A percentile compares a stretch with the other conserved stretches of the same genome.
Evolutionary conservation across 2,329 filamentous ascomycete species (phyloP).

Genomic region (Magnaporthiopsis poae): DNA sequence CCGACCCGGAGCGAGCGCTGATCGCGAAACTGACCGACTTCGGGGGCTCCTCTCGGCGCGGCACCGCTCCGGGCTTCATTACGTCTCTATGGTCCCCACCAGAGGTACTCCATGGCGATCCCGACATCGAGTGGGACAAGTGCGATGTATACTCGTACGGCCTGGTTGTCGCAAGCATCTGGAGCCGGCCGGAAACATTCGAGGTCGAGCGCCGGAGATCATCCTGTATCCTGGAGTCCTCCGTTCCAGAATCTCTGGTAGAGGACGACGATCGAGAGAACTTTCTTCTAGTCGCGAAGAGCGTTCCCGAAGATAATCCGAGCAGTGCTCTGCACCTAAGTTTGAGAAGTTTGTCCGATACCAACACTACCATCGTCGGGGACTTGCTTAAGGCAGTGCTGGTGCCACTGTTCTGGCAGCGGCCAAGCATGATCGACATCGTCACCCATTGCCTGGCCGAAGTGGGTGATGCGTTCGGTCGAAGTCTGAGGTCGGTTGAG

Average conservation of each 20-base stretch:
- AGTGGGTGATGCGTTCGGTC: not conserved
- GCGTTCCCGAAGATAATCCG: not conserved
- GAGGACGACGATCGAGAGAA: not conserved
- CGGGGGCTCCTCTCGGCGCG: not conserved
- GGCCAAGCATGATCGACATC: not conserved
- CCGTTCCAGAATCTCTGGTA: not conserved
- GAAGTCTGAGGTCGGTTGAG: not conserved
- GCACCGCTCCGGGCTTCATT: not conserved
- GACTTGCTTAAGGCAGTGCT: not conserved
- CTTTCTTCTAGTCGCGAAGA: not conserved
- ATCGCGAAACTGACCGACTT: not conserved
- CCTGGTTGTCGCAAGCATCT: not conserved
- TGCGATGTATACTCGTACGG: not conserved
- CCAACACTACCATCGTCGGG: not conserved
- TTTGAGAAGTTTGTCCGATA: not conserved
- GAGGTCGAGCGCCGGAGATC: not conserved
- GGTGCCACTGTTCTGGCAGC: not conserved
- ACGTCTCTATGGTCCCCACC: not conserved
- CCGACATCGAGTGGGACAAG: not conserved
- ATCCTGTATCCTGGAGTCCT: not conserved
- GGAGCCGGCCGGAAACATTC: not conserved
- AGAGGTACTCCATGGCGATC: not conserved
- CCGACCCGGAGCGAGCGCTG: not conserved
- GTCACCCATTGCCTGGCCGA: not conserved
- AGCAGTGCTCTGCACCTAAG: not conserved